Conservation (phyloP, 2,329 filamentous ascomycete genomes). For the Onygena corvina region DNA sequence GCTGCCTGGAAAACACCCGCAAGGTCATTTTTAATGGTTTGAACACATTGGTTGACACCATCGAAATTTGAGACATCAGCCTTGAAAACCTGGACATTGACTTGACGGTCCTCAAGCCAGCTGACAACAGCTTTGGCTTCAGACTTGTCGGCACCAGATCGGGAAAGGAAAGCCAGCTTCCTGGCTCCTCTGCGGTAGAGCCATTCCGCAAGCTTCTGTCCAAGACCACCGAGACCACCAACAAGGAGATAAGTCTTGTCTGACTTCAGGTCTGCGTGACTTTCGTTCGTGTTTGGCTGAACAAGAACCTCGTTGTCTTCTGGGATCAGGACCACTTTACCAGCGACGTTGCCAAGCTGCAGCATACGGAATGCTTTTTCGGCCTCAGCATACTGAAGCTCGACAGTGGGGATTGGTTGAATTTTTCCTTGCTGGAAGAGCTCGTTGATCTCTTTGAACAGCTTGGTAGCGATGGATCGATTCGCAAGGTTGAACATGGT, state of each 20-base stretch:
- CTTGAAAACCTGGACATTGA: slow-evolving; percentile 7
- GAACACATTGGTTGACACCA: slow-evolving; percentile 6
- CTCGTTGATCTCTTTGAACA: slow-evolving; percentile 4
- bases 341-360: slow-evolving; percentile 21
- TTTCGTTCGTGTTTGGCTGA: slow-evolving; percentile 10
- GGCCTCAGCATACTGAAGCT: slow-evolving; percentile 15
- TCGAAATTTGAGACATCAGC: slow-evolving; percentile 10
- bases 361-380: slow-evolving; percentile 21
- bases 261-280: slow-evolving; percentile 10
- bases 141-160: slow-evolving; percentile 16
- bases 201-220: slow-evolving; percentile 17
- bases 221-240: slow-evolving; percentile 19
- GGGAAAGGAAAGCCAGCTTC: slow-evolving; percentile 23
- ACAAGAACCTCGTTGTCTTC: slow-evolving; percentile 12
- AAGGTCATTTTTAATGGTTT: slow-evolving; percentile 2
- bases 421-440: slow-evolving; percentile 13
- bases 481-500: slow-evolving; percentile 11
- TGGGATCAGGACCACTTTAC: slow-evolving; percentile 18
- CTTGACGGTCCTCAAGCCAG: slow-evolving; percentile 8
- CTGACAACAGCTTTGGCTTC: slow-evolving; percentile 6
- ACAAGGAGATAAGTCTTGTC: slow-evolving; percentile 18
- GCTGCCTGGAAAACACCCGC: slow-evolving; percentile 19
- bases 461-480: slow-evolving; percentile 3
- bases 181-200: slow-evolving; percentile 20
- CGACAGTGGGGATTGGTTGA: slow-evolving; percentile 9